phyloP scores from a whole-genome alignment of 371 early-diverging fungal genomes.

The Mucor circinelloides region DNA sequence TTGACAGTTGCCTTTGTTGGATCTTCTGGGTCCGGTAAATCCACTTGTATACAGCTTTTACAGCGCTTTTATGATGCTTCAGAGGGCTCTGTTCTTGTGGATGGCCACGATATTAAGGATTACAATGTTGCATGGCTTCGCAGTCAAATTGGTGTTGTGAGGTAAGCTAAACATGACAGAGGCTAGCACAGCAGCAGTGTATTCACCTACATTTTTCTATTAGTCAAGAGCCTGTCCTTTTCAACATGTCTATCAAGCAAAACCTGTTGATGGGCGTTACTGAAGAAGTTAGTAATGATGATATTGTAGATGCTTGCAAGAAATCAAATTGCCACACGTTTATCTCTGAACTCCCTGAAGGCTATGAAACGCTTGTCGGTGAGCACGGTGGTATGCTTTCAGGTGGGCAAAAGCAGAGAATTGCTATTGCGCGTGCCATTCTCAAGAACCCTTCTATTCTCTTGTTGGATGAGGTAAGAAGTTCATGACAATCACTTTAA shows the following conservation, averaged over 20 bases:
- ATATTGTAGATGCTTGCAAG: conserved; percentile 64
- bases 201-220: neutral
- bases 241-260: conserved; percentile 78
- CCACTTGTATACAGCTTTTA: conserved; percentile 84
- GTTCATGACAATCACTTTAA: neutral
- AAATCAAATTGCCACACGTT: conserved; percentile 78
- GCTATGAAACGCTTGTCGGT: conserved; percentile 70
- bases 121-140: conserved; percentile 77
- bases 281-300: conserved; percentile 52
- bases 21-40: conserved; percentile 69
- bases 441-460: conserved; percentile 51
- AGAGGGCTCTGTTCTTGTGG: conserved; percentile 65
- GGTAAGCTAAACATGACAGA: neutral
- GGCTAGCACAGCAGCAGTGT: too few species aligned
- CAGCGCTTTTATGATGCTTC: conserved; percentile 89
- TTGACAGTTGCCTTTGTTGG: conserved; percentile 71
- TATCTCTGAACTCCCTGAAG: conserved; percentile 72
- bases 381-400: conserved; percentile 77
- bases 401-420: conserved; percentile 75
- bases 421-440: conserved; percentile 54
- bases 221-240: conserved; percentile 88
- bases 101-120: conserved; percentile 70
- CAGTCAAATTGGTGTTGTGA: conserved; percentile 79
- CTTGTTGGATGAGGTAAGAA: conserved; percentile 46
- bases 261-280: conserved; percentile 74